Conservation (phyloP, 1,139 yeast species). For the Taiozyma sp. region DNA sequence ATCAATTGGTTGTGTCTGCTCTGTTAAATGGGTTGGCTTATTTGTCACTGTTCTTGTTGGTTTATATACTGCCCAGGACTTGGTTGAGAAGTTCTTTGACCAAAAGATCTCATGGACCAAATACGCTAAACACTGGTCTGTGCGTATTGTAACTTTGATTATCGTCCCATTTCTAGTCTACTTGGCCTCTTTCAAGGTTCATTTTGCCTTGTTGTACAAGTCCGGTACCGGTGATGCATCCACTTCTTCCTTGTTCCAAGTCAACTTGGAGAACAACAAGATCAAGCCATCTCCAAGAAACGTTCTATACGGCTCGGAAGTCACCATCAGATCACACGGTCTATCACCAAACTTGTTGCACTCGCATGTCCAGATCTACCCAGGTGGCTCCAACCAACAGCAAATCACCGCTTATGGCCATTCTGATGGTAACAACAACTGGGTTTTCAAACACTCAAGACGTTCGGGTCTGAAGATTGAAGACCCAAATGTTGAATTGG, state of each 20-base stretch:
- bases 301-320: conserved; percentile 54
- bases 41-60: conserved; percentile 85
- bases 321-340: conserved; percentile 72
- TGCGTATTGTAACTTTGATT: conserved; percentile 64
- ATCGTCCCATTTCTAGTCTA: conserved; percentile 72
- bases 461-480: conserved; percentile 27
- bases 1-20: conserved; percentile 86
- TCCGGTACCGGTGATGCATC: conserved; percentile 82
- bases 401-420: conserved; percentile 76
- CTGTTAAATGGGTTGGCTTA: conserved; percentile 95
- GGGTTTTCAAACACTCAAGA: conserved; percentile 49
- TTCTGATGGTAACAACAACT: conserved; percentile 65
- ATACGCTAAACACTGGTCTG: conserved; percentile 65
- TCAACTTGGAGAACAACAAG: conserved; percentile 53
- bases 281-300: conserved; percentile 50
- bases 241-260: conserved; percentile 66
- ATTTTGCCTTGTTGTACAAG: conserved; percentile 66
- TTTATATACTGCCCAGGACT: conserved; percentile 72
- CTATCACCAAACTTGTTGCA: conserved; percentile 65
- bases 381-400: conserved; percentile 70
- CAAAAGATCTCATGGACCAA: conserved; percentile 32
- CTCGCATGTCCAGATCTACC: conserved; percentile 65
- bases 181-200: conserved; percentile 69
- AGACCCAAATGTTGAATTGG: conserved; percentile 26
- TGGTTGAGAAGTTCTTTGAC: conserved; percentile 58